These are phyloP conservation scores for Pythium guiyangense DNA, from an alignment of 352 stramenopile species.

Conservation along the genomic window DNA sequence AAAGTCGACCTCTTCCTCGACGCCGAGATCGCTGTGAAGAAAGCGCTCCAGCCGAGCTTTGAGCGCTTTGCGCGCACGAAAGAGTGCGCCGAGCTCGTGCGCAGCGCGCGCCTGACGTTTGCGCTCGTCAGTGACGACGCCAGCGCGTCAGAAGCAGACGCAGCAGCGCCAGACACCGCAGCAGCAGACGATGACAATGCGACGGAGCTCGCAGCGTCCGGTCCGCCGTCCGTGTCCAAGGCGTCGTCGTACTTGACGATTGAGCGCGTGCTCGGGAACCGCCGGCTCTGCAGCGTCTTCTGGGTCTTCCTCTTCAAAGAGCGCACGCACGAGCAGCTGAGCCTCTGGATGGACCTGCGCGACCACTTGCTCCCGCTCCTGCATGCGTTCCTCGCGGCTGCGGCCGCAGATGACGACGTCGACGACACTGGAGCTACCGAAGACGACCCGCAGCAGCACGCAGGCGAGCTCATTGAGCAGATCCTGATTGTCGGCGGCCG, in stretches of 20 bases:
- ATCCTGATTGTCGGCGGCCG: conserved; percentile 46
- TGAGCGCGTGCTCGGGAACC: conserved; percentile 67
- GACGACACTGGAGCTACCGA: conserved; percentile 6
- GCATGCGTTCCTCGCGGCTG: conserved; percentile 42
- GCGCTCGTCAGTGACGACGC: conserved; percentile 21
- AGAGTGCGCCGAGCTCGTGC: conserved; percentile 52
- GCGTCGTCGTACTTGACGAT: conserved; percentile 61
- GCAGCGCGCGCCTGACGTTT: conserved; percentile 54
- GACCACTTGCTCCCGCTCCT: conserved; percentile 69
- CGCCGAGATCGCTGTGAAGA: conserved; percentile 66
- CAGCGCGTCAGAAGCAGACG: background rate
- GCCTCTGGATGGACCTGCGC: conserved; percentile 80
- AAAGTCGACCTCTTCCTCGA: conserved; percentile 79
- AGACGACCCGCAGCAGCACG: conserved; percentile 17
- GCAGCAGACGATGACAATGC: conserved; percentile 7
- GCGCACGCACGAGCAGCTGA: conserved; percentile 72
- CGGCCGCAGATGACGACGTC: conserved; percentile 10
- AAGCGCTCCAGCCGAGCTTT: conserved; percentile 68
- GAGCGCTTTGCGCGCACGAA: conserved; percentile 48
- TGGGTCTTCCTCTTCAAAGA: conserved; percentile 88
- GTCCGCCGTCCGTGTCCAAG: conserved; percentile 13
- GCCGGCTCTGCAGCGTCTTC: conserved; percentile 79
- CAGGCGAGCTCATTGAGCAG: conserved; percentile 69
- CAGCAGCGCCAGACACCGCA: conserved; percentile 9
- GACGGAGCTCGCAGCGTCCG: background rate